Evolutionary conservation across 1,284 basidiomycete species (phyloP).

Genomic region (Apiotrichum mycotoxinovorans): DNA sequence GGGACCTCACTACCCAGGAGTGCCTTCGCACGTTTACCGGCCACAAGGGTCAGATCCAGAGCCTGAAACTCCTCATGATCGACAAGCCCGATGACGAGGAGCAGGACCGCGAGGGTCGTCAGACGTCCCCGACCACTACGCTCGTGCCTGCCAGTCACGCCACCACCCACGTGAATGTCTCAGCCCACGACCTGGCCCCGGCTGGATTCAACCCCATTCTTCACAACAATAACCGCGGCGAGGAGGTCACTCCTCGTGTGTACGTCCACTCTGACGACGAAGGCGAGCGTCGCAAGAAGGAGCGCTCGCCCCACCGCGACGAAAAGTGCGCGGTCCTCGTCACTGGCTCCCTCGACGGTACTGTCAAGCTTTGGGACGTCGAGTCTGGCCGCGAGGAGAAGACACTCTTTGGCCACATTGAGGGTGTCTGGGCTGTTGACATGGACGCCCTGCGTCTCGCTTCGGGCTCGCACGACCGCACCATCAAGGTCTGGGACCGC

Average conservation of each 20-base stretch:
- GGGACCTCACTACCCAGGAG: conserved; percentile 78
- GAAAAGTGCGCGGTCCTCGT: conserved; percentile 66
- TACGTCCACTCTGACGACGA: conserved; percentile 35
- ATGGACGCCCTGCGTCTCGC: conserved; percentile 89
- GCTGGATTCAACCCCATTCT: conserved; percentile 31
- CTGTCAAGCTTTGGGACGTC: conserved; percentile 94
- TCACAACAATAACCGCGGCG: conserved; percentile 16
- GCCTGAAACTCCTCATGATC: conserved; percentile 70
- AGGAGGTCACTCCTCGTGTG: conserved; percentile 31
- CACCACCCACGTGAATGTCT: neutral
- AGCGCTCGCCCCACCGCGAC: conserved; percentile 24
- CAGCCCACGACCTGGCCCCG: conserved; percentile 40
- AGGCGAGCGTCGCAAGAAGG: conserved; percentile 3
- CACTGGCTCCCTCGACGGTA: conserved; percentile 91
- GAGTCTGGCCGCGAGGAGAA: conserved; percentile 72
- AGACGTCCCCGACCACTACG: conserved; percentile 1
- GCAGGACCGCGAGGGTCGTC: conserved; percentile 8
- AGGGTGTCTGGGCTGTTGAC: conserved; percentile 94
- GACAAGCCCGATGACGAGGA: conserved; percentile 49
- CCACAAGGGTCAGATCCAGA: conserved; percentile 94
- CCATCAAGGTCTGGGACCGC: conserved; percentile 74
- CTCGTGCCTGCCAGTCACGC: conserved; percentile 15
- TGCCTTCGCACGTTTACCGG: conserved; percentile 83
- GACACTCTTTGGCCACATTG: conserved; percentile 87
- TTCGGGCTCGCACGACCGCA: conserved; percentile 70